Conservation (phyloP, 139 green algal species). For the Pedinophyceae sp. region DNA sequence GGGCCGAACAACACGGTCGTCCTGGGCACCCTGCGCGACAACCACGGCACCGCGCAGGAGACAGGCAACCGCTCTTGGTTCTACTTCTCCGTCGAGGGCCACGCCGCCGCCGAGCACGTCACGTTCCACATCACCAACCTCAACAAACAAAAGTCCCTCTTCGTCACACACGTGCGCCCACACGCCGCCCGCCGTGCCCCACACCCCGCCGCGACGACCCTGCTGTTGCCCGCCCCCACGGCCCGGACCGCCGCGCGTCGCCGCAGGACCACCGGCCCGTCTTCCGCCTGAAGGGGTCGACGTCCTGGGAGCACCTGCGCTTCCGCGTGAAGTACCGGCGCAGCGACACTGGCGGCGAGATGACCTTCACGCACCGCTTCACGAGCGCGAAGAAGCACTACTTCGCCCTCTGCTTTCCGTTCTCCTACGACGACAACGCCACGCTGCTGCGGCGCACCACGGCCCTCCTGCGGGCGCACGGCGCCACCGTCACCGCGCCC, state of each 20-base stretch:
- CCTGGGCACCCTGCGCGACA: slow-evolving; percentile 5
- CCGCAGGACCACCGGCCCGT: no score
- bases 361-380: slow-evolving; percentile 8
- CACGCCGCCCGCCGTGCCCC: no score
- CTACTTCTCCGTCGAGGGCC: slow-evolving; percentile 21
- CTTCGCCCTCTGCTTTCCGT: slow-evolving; percentile 7
- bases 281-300: no score
- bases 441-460: neutral
- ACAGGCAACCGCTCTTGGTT: slow-evolving; percentile 31
- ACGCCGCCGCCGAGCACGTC: slow-evolving; percentile 3
- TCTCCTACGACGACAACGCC: slow-evolving; percentile 1
- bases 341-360: no score
- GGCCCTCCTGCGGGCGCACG: no score
- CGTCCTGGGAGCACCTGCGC: no score
- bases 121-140: slow-evolving; percentile 19
- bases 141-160: slow-evolving; percentile 18
- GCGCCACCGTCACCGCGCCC: neutral
- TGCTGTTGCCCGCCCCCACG: no score
- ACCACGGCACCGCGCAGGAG: neutral
- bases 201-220: no score
- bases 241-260: no score
- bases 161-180: neutral
- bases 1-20: no score
- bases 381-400: slow-evolving; percentile 1
- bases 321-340: no score